Conservation (phyloP, 352 stramenopile genomes). For the Lagenidium giganteum region DNA sequence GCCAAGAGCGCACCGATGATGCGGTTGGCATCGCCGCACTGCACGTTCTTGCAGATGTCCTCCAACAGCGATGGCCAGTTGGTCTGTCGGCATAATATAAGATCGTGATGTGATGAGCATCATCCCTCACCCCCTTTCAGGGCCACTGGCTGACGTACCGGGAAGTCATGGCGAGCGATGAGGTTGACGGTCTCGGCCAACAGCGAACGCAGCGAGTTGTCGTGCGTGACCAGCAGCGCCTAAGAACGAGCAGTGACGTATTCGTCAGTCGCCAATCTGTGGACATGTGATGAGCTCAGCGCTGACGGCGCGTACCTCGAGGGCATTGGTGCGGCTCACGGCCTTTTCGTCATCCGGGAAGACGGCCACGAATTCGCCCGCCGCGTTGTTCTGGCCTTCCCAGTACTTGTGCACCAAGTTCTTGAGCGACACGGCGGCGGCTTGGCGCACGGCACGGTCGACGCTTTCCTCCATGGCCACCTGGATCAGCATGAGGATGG, state of each 20-base stretch:
- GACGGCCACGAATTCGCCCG: slow-evolving; percentile 66
- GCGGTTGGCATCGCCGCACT: slow-evolving; percentile 77
- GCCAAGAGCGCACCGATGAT: slow-evolving; percentile 91
- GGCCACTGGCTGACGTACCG: slow-evolving; percentile 29
- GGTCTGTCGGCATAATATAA: slow-evolving; percentile 21
- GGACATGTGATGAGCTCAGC: slow-evolving; percentile 27
- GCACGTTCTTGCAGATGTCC: slow-evolving; percentile 88
- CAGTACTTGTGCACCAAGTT: slow-evolving; percentile 95
- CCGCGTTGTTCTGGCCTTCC: slow-evolving; percentile 72
- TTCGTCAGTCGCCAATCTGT: no score
- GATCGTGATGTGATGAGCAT: neutral
- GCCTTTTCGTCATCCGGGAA: slow-evolving; percentile 65
- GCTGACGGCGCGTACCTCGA: slow-evolving; percentile 47
- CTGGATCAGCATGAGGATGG: slow-evolving; percentile 78
- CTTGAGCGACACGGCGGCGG: slow-evolving; percentile 93
- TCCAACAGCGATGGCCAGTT: slow-evolving; percentile 91
- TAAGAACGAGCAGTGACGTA: no score
- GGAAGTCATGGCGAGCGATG: slow-evolving; percentile 95
- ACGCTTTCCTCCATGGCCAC: slow-evolving; percentile 69
- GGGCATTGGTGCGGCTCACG: slow-evolving; percentile 60
- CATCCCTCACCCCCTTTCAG: no score
- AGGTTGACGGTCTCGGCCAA: slow-evolving; percentile 93
- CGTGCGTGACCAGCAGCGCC: slow-evolving; percentile 81
- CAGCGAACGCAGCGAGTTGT: slow-evolving; percentile 88
- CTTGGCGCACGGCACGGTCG: slow-evolving; percentile 86